Conservation (phyloP, 148 eudicot species). For the Beta vulgaris region DNA sequence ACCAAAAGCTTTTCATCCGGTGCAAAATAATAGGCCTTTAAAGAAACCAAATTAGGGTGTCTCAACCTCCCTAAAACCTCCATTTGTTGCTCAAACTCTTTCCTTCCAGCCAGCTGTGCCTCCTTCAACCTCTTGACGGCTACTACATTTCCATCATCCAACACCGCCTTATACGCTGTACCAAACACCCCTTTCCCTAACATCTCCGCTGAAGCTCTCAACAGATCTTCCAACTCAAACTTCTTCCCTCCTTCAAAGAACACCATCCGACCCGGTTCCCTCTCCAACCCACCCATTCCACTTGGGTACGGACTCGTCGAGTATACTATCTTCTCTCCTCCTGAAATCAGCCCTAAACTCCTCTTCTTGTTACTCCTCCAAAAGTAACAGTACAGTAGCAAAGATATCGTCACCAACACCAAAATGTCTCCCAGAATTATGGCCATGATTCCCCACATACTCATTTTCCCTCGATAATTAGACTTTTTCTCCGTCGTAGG, state of each 20-base stretch:
- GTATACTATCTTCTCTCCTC: slow-evolving; percentile 66
- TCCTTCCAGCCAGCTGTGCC: slow-evolving; percentile 31
- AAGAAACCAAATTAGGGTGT: slow-evolving; percentile 55
- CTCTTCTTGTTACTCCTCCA: slow-evolving; percentile 30
- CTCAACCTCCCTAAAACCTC: slow-evolving; percentile 71
- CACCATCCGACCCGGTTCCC: slow-evolving; percentile 55
- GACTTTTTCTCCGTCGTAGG: neutral
- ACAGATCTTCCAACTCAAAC: slow-evolving; percentile 87
- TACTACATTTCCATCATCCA: slow-evolving; percentile 76
- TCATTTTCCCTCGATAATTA: slow-evolving; percentile 25
- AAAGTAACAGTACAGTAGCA: slow-evolving; percentile 63
- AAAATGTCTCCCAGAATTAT: slow-evolving; percentile 66
- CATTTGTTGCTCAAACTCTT: slow-evolving; percentile 80
- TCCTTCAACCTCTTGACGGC: slow-evolving; percentile 87
- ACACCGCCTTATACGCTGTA: slow-evolving; percentile 85
- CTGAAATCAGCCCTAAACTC: slow-evolving; percentile 24
- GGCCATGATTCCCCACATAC: slow-evolving; percentile 42
- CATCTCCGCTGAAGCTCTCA: slow-evolving; percentile 92
- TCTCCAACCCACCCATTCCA: neutral
- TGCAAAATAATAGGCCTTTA: slow-evolving; percentile 83
- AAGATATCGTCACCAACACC: slow-evolving; percentile 39
- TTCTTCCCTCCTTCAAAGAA: slow-evolving; percentile 67
- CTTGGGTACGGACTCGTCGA: slow-evolving; percentile 49
- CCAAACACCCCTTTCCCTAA: slow-evolving; percentile 87
- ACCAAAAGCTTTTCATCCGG: slow-evolving; percentile 89